Percentiles rank a stretch among this genome's conserved stretches.
phyloP scores from a whole-genome alignment of 2,329 filamentous ascomycete genomes.

The Pestalotiopsis fici region DNA sequence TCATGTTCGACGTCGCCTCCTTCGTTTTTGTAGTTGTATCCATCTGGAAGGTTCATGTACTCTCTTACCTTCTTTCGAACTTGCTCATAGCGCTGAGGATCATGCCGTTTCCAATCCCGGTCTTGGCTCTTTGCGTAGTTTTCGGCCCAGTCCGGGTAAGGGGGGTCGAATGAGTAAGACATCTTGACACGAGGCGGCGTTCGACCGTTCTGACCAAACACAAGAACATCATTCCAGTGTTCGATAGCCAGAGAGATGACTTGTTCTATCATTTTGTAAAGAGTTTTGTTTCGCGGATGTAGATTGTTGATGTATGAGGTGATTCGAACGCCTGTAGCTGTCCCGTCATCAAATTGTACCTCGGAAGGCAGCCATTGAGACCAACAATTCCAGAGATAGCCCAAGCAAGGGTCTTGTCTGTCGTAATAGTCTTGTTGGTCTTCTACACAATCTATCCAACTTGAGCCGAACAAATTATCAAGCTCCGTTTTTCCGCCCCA shows the following conservation, averaged over 20 bases:
- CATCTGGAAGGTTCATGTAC: not conserved
- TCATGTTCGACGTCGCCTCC: not conserved
- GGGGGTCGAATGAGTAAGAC: not conserved
- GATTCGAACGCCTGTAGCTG: slow-evolving; percentile 36
- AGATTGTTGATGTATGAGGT: slow-evolving; percentile 64
- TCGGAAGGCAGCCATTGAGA: slow-evolving; percentile 55
- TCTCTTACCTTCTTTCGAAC: not conserved
- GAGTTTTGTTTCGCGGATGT: slow-evolving; percentile 61
- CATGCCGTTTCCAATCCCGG: slow-evolving; percentile 6
- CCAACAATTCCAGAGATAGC: slow-evolving; percentile 22
- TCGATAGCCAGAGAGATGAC: slow-evolving; percentile 43
- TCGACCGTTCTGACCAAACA: not conserved
- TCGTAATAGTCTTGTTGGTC: too few species aligned
- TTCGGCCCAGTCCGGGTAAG: not conserved
- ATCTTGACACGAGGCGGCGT: not conserved
- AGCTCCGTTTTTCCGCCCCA: slow-evolving; percentile 20
- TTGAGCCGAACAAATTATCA: not conserved
- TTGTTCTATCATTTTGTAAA: slow-evolving; percentile 55
- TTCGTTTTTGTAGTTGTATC: not conserved
- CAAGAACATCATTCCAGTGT: slow-evolving; percentile 40
- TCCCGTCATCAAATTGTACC: slow-evolving; percentile 37
- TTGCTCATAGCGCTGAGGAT: slow-evolving; percentile 7
- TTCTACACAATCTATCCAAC: too few species aligned
- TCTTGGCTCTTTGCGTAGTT: not conserved
- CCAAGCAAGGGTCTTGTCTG: not conserved